Evolutionary conservation across 179 eudicot genomes (phyloP).

Genomic region (Silene noctiflora): DNA sequence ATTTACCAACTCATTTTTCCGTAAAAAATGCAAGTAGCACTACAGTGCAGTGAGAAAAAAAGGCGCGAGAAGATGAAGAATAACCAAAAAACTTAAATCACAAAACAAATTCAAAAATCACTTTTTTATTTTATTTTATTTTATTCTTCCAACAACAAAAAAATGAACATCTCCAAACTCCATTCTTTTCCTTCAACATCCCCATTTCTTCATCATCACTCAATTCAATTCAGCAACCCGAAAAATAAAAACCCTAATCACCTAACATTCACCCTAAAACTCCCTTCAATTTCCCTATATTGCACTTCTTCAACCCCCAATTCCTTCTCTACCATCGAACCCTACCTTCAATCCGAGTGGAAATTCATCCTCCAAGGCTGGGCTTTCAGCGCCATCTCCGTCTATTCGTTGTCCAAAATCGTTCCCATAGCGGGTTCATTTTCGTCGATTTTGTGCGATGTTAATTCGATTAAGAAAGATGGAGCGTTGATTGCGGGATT

Average conservation of each 20-base stretch:
- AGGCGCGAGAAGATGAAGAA: background rate
- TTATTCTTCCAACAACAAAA: background rate
- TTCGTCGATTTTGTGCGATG: conserved; percentile 32
- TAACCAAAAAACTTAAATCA: background rate
- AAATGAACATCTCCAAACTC: conserved; percentile 21
- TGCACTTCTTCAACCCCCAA: conserved; percentile 22
- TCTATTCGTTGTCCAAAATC: conserved; percentile 58
- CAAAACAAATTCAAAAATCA: background rate
- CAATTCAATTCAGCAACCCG: conserved; percentile 15
- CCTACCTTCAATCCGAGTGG: conserved; percentile 68
- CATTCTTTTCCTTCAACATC: conserved; percentile 5
- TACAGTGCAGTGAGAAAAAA: background rate
- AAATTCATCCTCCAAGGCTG: conserved; percentile 63
- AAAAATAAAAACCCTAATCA: background rate
- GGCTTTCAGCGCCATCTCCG: conserved; percentile 66
- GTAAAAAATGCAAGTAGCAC: background rate
- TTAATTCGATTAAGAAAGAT: conserved; percentile 36
- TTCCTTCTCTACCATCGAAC: conserved; percentile 36
- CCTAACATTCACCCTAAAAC: conserved; percentile 13
- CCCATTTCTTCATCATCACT: conserved; percentile 10
- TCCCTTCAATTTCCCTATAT: conserved; percentile 20
- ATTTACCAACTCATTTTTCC: background rate
- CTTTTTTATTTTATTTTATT: background rate
- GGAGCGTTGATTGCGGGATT: conserved; percentile 43
- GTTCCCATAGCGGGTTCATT: conserved; percentile 53